Base-by-base conservation (phyloP, 2,329 filamentous ascomycete species). In the Colletotrichum lentis region DNA sequence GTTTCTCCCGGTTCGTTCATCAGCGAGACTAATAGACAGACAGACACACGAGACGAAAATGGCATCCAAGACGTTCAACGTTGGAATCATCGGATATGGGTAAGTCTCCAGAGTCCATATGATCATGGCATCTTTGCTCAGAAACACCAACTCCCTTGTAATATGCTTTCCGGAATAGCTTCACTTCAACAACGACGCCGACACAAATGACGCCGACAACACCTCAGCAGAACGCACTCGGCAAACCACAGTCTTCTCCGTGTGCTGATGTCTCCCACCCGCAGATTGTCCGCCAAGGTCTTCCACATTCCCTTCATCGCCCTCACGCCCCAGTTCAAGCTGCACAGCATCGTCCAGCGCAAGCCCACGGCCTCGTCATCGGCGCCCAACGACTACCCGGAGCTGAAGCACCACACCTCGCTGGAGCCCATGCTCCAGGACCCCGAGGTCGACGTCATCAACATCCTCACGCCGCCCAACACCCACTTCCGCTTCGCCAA, bases 251-350 rank as follows among this genome's bases (percentile, higher is more conserved):
- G n/a, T n/a, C 10, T 10, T 24, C 18, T 43, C 67, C 41, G 70
- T 50, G 73, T 50, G 73, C 73, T 70, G 22, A 69, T 69, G 27
- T 35, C 8, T 18, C 14, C 49, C 37, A 14, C 12, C 12, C 27
- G 41, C 64, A 87, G 85, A 76, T 74, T 85, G 59, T 88, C 86
- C 1, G 92, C 92, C 78, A 94, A 94, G 76, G 84, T 91, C 80
- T 96, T 95, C 80, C 92, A 96, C 79, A 93, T 95, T 75, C 92
- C 92, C 70, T 91, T 94, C 79, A 85, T 96, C 78, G 81, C 82
- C 61, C 84, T 85, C 37, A 87, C 90, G 0, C 83, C 88, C 7
- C 81, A 86, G 62, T 84, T 94, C 76, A 88, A 84, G 60, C 86
- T 95, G 22, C 87, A 93, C 75, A 88, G 90, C 71, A 89, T 96